Evolutionary conservation across 345 rosid genomes (phyloP).

Genomic region (Heritiera fomes): DNA sequence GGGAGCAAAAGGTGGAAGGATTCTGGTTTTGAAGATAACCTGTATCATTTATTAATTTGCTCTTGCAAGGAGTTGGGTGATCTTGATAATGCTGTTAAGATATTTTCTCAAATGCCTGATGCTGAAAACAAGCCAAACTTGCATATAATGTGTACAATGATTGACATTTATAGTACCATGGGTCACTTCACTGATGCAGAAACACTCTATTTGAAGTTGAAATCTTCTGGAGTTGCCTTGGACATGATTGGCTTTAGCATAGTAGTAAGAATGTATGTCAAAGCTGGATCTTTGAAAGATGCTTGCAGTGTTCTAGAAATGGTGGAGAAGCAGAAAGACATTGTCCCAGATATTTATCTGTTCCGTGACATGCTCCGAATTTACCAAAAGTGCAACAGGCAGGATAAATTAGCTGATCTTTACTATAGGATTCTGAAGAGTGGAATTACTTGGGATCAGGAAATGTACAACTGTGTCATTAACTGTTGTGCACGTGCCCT

Average conservation of each 20-base stretch:
- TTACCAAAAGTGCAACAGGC: conserved; percentile 67
- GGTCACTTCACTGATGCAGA: conserved; percentile 62
- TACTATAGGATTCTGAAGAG: conserved; percentile 63
- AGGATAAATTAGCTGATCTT: conserved; percentile 50
- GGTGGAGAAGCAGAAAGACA: conserved; percentile 62
- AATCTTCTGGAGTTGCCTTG: conserved; percentile 58
- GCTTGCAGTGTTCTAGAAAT: conserved; percentile 70
- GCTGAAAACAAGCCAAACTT: conserved; percentile 51
- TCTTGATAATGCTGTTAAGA: conserved; percentile 61
- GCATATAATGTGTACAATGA: conserved; percentile 80
- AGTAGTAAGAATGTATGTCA: conserved; percentile 78
- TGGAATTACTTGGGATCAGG: conserved; percentile 78
- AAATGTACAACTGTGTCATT: conserved; percentile 76
- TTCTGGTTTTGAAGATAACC: conserved; percentile 68
- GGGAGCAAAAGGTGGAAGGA: conserved; percentile 69
- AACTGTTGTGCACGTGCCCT: conserved; percentile 89
- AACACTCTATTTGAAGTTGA: conserved; percentile 59
- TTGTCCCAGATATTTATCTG: conserved; percentile 73
- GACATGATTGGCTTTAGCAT: conserved; percentile 77
- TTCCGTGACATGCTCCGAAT: conserved; percentile 82
- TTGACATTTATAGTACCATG: conserved; percentile 60
- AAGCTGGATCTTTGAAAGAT: conserved; percentile 68
- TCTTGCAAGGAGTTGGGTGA: conserved; percentile 76
- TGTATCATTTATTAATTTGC: conserved; percentile 85
- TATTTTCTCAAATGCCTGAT: conserved; percentile 49